Evolutionary conservation across 306 rosid species (phyloP).

Genomic region (Ochetophila trinervis): DNA sequence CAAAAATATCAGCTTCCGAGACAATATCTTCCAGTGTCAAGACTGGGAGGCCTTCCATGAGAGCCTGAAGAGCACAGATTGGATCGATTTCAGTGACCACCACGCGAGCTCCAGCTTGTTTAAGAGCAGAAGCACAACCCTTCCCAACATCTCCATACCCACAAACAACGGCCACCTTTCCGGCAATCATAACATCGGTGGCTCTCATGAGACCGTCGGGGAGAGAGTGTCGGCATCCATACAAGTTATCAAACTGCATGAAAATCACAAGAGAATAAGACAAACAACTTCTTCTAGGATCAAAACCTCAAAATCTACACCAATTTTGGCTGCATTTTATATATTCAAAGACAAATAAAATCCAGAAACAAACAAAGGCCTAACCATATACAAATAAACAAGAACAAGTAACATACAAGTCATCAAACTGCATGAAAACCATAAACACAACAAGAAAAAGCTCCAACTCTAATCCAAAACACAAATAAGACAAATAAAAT

Average conservation of each 20-base stretch:
- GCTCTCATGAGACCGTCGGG: conserved; percentile 81
- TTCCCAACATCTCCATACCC: conserved; percentile 97
- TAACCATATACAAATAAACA: too few relatives aligned
- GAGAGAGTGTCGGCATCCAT: conserved; percentile 83
- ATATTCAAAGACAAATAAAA: too few relatives aligned
- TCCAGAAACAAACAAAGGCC: too few relatives aligned
- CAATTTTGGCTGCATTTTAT: too few relatives aligned
- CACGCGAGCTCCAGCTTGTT: conserved; percentile 78
- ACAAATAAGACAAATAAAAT: too few relatives aligned
- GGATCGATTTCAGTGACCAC: conserved; percentile 78
- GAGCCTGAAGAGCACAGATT: conserved; percentile 83
- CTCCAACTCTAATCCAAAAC: too few relatives aligned
- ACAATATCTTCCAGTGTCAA: conserved; percentile 60
- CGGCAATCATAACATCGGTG: conserved; percentile 81
- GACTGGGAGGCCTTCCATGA: conserved; percentile 86
- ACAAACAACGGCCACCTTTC: conserved; percentile 72
- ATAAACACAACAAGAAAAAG: too few relatives aligned
- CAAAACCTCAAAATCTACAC: too few relatives aligned
- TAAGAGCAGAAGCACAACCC: conserved; percentile 75
- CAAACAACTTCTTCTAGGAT: too few relatives aligned
- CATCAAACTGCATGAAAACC: too few relatives aligned
- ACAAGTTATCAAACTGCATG: conserved; percentile 69
- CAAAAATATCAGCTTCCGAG: conserved; percentile 75
- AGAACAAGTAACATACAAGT: too few relatives aligned
- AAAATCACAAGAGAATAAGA: neutral